Percentiles rank a stretch among this genome's conserved stretches.
Conservation (phyloP, 345 rosid species). For the Brassica carinata region DNA sequence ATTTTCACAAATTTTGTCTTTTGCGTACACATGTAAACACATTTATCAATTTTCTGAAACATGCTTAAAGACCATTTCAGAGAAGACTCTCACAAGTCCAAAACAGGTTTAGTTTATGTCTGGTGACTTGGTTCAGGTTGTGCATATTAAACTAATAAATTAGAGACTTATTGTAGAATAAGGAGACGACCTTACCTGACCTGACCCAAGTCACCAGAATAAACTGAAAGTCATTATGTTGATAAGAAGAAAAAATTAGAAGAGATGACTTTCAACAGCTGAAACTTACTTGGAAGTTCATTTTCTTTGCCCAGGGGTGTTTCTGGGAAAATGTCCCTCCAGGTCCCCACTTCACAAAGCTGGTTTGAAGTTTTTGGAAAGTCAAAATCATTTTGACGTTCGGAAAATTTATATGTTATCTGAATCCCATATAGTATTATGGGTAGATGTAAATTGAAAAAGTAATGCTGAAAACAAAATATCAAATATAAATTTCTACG, state of each 20-base stretch:
- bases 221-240: slow-evolving; percentile 1
- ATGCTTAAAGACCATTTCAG: not conserved
- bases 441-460: not conserved
- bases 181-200: slow-evolving; percentile 26
- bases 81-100: not conserved
- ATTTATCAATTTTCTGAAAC: not conserved
- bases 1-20: not conserved
- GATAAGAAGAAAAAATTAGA: not conserved
- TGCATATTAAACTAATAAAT: slow-evolving; percentile 9
- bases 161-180: not conserved
- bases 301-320: slow-evolving; percentile 11
- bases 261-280: not conserved
- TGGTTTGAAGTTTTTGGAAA: not conserved
- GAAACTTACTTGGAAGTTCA: slow-evolving; percentile 11
- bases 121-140: slow-evolving; percentile 4
- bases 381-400: not conserved
- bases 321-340: slow-evolving; percentile 16
- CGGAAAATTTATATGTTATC: not conserved
- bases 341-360: not conserved
- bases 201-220: slow-evolving; percentile 7
- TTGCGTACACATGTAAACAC: not conserved
- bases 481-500: not conserved
- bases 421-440: not conserved
- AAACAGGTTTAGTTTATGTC: not conserved
- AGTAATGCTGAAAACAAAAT: not conserved